Percentiles rank a stretch among this genome's conserved stretches.
These are phyloP conservation scores for Choanephora cucurbitarum DNA, from an alignment of 371 early-diverging fungal species.

Conservation along the genomic window DNA sequence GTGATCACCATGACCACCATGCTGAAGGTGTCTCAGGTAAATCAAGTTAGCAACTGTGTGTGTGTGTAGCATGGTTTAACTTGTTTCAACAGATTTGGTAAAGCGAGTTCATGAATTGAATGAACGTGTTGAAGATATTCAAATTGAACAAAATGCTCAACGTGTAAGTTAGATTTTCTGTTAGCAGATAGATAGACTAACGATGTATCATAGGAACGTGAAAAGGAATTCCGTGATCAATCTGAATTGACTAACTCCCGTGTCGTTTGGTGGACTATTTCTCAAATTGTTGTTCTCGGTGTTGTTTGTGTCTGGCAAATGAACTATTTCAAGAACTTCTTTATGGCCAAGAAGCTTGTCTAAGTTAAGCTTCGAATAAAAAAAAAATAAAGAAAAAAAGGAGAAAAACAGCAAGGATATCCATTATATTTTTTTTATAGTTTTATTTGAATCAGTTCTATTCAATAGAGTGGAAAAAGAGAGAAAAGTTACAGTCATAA, in stretches of 20 bases:
- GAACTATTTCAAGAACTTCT: conserved; percentile 88
- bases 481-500: background rate
- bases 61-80: no score
- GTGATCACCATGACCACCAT: conserved; percentile 60
- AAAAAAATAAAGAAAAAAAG: background rate
- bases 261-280: conserved; percentile 87
- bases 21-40: conserved; percentile 59
- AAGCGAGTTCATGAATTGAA: conserved; percentile 80
- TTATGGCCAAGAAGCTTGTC: conserved; percentile 93
- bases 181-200: no score
- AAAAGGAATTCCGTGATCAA: conserved; percentile 86
- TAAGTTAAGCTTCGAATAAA: conserved; percentile 45
- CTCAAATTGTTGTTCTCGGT: conserved; percentile 80
- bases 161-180: conserved; percentile 67
- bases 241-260: conserved; percentile 83
- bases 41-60: no score
- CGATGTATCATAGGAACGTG: conserved; percentile 66
- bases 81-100: conserved; percentile 57
- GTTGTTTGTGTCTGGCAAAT: conserved; percentile 92
- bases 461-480: no score
- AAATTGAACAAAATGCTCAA: conserved; percentile 89
- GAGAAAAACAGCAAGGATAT: no score
- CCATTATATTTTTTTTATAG: no score
- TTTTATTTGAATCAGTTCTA: no score
- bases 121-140: conserved; percentile 78